Base-by-base conservation (phyloP, 306 rosid species). In the Echinosophora koreensis region DNA sequence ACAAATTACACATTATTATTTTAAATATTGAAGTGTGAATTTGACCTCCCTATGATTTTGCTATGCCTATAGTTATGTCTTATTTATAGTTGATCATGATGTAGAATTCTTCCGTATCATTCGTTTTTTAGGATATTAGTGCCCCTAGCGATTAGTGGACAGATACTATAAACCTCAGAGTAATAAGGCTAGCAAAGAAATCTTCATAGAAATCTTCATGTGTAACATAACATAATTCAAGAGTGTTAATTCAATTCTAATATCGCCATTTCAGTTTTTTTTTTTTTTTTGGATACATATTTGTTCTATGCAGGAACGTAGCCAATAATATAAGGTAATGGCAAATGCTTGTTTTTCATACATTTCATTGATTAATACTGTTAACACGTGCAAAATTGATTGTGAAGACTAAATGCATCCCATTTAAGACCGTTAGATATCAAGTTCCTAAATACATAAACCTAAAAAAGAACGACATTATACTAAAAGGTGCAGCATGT, bases 381-480 rank as follows among this genome's bases (percentile, higher is more conserved):
- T 30, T 55, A 55, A 55, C 72, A 72, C 50, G 81, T 58, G 61
- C 80, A 59, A 47, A 57, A 74, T 49, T 77, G 66, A 61, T 71
- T 84, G 60, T 14, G 44, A 69, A 17, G 63, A 52, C 14, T 12
- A 49, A 41, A 37, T 84, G 68, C 73, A 74, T 54, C 60, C 64
- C 64, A 61, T 63, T 77, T 30, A 30, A 60, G 63, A 51, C 42
- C 54, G 67, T 73, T 68, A 27, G 55, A 67, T 65, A 71, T 18
- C 38, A 60, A 27, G 39, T 61, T 52, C 64, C 82, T 47, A 79
- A 72, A 77, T 61, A 30, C 42, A 55, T 47, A 69, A 59, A 56
- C 86, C 58, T 70, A 65, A 56, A 70, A 65, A 60, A 84, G 15
- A 51, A 57, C 51, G 57, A 27, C 73, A 62, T 54, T 78, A 74